Conservation (phyloP, 1,284 basidiomycete species). For the Naganishia liquefaciens region DNA sequence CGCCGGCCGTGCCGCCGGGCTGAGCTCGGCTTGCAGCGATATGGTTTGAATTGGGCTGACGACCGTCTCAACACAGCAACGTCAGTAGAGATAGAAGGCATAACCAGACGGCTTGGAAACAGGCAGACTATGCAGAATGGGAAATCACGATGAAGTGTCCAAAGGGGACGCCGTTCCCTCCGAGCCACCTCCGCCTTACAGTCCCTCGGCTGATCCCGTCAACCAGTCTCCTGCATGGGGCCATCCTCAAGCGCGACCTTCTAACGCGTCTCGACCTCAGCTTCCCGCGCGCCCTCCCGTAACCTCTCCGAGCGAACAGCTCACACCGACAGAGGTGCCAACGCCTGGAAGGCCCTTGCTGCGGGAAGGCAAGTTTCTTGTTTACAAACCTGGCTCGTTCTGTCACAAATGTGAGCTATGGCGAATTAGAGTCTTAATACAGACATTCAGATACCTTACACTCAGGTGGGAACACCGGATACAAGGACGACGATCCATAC, state of each 20-base stretch:
- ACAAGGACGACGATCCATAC: slow-evolving; percentile 48
- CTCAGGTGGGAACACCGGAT: slow-evolving; percentile 51
- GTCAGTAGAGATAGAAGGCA: no score
- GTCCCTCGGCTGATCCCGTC: not conserved
- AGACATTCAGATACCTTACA: not conserved
- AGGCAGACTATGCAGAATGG: no score
- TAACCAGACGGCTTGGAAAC: no score
- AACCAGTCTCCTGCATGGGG: not conserved
- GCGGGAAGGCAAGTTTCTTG: slow-evolving; percentile 45
- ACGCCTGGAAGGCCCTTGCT: slow-evolving; percentile 50
- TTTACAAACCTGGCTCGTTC: slow-evolving; percentile 47
- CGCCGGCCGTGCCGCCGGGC: no score
- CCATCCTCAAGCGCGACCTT: not conserved
- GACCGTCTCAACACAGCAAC: no score
- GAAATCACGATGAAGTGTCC: no score
- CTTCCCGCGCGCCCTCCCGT: slow-evolving; percentile 26
- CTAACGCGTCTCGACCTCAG: slow-evolving; percentile 34
- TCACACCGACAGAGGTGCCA: slow-evolving; percentile 45
- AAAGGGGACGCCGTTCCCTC: not conserved
- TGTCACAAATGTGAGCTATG: slow-evolving; percentile 47
- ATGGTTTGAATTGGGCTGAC: no score
- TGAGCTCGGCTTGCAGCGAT: no score
- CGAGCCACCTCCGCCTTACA: slow-evolving; percentile 15
- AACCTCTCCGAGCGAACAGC: slow-evolving; percentile 16
- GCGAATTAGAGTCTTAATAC: not conserved